Base-by-base conservation (phyloP, 139 green algal genomes). In the Pseudopediastrum boryanum region DNA sequence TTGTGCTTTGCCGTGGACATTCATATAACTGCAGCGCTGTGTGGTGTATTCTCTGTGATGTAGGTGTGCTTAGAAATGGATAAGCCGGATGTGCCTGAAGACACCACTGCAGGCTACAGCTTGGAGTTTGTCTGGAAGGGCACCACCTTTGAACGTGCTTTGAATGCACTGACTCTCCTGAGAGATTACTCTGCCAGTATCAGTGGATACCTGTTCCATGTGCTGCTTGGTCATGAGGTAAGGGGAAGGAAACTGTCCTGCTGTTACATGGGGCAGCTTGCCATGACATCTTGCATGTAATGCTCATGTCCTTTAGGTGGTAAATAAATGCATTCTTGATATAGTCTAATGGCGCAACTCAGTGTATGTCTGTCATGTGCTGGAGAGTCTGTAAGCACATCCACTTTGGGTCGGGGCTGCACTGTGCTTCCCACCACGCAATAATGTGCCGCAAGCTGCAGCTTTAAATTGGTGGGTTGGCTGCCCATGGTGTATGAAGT, bases 41-140 rank as follows among this genome's bases (percentile, higher is more conserved):
- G 54, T 27, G 33, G 54, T 65, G 54, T 27, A 39, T 65, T n/a
- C 12, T 65, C n/a, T 65, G 54, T 27, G 13, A 13, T 65, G 38
- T 41, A 78, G 71, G 71, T 78, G 39, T 78, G 71, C 54, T 21
- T 78, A 6, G 71, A 78, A 56, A 78, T 78, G 71, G 51, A 36
- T 33, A 69, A 69, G 52, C 54, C 71, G 67, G 85, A 89, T 21
- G 87, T 90, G 43, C 92, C 92, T 41, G 82, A 90, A 12, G 88
- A 96, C 79, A 88, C 91, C 66, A 94, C 89, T 4, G 89, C 86
- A 2, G 94, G 93, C 56, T 99, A 89, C 81, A 81, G 52, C 9
- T 92, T 98, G 21, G 95, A 99, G 61, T 98, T 96, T 77, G 89
- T 98, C 29, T 99, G 96, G 96, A 96, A 97, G 72, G 85, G 80